Base-by-base conservation (phyloP, 2,329 filamentous ascomycete species). In the Microdochium paspali region DNA sequence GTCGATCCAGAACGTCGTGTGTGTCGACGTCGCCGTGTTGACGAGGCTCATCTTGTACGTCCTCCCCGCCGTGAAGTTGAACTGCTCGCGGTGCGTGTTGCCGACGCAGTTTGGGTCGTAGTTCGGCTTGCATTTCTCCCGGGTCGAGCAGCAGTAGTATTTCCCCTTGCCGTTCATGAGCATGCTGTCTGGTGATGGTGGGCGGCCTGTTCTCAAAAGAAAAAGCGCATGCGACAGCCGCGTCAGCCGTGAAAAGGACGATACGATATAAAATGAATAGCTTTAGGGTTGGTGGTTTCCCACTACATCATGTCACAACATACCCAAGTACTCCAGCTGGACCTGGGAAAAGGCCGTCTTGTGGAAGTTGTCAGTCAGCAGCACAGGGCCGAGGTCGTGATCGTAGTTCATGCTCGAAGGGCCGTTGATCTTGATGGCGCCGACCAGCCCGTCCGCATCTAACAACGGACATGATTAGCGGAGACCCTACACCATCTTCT, bases 311-410 rank as follows among this genome's bases (percentile, higher is more conserved):
- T 15, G 9, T 30, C 15, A 9, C 15, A 9, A 30, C 26, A 30
- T 30, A 30, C 26, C 26, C 26, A 30, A 9, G 26, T 30, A 30
- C 15, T 30, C 26, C 26, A 30, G 26, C 26, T 30, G 26, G 9
- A 30, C 26, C 26, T 30, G 26, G 15, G 26, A 30, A 15, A 30
- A 63, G 2, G 63, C 63, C 13, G 59, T 56, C 43, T 56, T 50
- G 42, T 73, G 67, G 59, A 75, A 76, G 68, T 73, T 80, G 53
- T 81, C 78, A 7, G 66, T 70, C 35, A 81, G 65, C 4, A 71
- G 67, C 6, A 76, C 64, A 3, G 66, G 54, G 10, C 76, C 76
- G 0, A 79, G 66, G 53, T 80, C 77, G 44, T 71, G 64, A 48
- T 80, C 76, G 56, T 75, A 77, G 50, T 51, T 45, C n/a, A 50